phyloP scores from a whole-genome alignment of 2,329 filamentous ascomycete genomes.

The Apiospora rasikravindrae region DNA sequence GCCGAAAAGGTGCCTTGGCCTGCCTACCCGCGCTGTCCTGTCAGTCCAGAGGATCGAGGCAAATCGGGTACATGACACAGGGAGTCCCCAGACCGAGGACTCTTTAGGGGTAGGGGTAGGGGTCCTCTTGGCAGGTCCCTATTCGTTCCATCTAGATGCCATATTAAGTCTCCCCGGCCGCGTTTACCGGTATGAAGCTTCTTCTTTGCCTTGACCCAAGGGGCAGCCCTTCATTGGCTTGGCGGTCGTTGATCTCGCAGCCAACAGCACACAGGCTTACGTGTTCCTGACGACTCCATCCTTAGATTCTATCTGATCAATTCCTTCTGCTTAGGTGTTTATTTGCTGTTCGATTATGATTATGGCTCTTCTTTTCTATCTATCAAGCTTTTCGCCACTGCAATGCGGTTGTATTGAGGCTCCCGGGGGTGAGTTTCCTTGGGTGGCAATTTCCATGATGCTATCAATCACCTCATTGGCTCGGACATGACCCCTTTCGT shows the following conservation, averaged over 20 bases:
- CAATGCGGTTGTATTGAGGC: neutral
- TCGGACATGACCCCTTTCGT: neutral
- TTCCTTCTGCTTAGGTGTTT: neutral
- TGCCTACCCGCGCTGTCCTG: neutral
- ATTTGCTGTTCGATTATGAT: neutral
- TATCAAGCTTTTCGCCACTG: neutral
- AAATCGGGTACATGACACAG: neutral
- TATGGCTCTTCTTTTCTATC: neutral
- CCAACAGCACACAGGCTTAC: neutral
- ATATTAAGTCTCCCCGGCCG: neutral
- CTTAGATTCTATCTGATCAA: neutral
- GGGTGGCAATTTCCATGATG: neutral
- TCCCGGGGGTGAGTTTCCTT: neutral
- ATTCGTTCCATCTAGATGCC: neutral
- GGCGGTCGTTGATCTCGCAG: neutral
- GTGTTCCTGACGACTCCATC: neutral
- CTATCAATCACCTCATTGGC: neutral
- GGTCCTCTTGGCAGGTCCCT: neutral
- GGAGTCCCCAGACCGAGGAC: neutral
- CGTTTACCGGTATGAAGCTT: neutral
- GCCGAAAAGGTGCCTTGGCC: neutral
- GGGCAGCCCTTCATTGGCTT: neutral
- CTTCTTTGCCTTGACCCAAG: neutral
- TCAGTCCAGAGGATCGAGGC: neutral
- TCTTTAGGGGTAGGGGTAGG: neutral